Conservation (phyloP, 2,329 filamentous ascomycete species). For the Fusarium euwallaceae region DNA sequence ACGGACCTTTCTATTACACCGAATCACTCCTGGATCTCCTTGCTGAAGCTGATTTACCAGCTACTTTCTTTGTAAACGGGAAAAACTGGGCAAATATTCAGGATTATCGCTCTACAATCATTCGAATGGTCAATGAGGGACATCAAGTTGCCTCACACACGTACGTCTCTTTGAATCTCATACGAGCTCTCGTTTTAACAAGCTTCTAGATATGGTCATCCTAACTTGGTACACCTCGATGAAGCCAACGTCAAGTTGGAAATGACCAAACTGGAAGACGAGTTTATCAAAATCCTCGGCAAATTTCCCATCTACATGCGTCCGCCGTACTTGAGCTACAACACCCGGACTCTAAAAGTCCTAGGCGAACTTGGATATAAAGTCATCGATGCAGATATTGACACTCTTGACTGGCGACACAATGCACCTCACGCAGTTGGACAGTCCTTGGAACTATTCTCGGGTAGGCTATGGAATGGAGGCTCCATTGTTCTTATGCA, state of each 20-base stretch:
- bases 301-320: constrained; percentile 53
- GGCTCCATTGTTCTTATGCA: constrained; percentile 63
- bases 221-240: constrained; percentile 49
- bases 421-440: constrained; percentile 59
- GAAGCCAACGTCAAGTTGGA: constrained; percentile 44
- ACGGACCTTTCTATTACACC: constrained; percentile 55
- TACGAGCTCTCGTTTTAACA: constrained; percentile 34
- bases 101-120: constrained; percentile 37
- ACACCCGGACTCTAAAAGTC: constrained; percentile 43
- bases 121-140: constrained; percentile 59
- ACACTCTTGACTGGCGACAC: constrained; percentile 68
- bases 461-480: constrained; percentile 39
- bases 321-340: constrained; percentile 55
- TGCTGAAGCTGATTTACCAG: constrained; percentile 39
- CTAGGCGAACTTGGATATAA: constrained; percentile 60
- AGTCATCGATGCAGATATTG: constrained; percentile 66
- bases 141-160: constrained; percentile 69
- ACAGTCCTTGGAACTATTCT: constrained; percentile 51
- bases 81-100: constrained; percentile 42
- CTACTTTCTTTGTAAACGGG: constrained; percentile 48
- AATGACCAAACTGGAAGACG: constrained; percentile 44
- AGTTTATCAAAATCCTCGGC: constrained; percentile 48
- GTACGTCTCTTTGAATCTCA: constrained; percentile 43
- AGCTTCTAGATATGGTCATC: constrained; percentile 43
- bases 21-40: constrained; percentile 50